Base-by-base conservation (phyloP, 805 yeast genomes). In the Zygoascus tannicola region DNA sequence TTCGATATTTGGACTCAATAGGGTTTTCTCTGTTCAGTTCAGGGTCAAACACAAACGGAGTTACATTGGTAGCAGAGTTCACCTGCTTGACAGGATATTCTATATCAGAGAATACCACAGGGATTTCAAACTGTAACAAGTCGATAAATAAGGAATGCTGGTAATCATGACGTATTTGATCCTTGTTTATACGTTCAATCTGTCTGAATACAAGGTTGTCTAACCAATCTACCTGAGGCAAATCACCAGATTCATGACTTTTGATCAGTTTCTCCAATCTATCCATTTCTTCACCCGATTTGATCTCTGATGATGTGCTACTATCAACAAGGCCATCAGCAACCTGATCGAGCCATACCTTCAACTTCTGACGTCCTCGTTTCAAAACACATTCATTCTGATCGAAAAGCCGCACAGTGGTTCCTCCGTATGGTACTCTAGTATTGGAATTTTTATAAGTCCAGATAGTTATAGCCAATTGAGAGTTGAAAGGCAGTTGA, bases 1-100 rank as follows among this genome's bases (percentile, higher is more conserved):
- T 78, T 51, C 95, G 77, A 57, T 82, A 86, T 59, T 90, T 92
- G 50, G 78, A 73, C 57, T 92, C 97, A 19, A 92, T 80, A 1
- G 96, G 95, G 55, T 90, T 94, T 47, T 73, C 76, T 18, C 69
- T 65, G 48, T 64, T 68, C 53, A 75, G 79, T 50, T 83, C 90
- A 0, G 87, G 87, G 53, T 83, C 92, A 56, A 75, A 77, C 15
- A 81, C 71, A 23, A 53, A 46, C 23, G 45, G 32, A 10, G 40
- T 35, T 10, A 10, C 7, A 12, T 16, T 18, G 4, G 18, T 22
- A 3, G 38, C 44, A 28, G 36, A 20, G 22, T 19, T 62, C 48
- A 10, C 59, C 50, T 21, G 65, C 59, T 54, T 34, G 1, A 44
- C 34, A 21, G 45, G 49, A 41, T 74, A 75, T 26, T 69, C 70